A percentile compares a stretch with the other conserved stretches of the same genome.
These are phyloP conservation scores for Ceratocystis harringtonii DNA, from an alignment of 2,329 filamentous ascomycete genomes.

Conservation along the genomic window DNA sequence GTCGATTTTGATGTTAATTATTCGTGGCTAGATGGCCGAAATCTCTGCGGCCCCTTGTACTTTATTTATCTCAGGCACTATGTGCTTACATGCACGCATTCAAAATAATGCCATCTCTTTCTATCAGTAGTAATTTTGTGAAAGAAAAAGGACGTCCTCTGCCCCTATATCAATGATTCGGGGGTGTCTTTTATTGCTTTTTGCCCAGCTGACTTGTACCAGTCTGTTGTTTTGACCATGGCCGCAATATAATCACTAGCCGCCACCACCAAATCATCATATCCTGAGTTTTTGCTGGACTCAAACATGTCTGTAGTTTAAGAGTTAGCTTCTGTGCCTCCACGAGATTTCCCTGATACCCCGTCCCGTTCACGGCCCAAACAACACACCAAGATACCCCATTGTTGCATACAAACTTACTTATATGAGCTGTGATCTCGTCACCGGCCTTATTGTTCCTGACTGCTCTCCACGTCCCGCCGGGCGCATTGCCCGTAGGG, in stretches of 20 bases:
- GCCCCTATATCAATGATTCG: conserved; percentile 2
- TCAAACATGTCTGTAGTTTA: conserved; percentile 51
- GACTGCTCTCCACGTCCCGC: conserved; percentile 50
- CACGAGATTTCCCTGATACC: background rate
- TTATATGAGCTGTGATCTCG: conserved; percentile 68
- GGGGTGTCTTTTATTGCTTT: conserved; percentile 23
- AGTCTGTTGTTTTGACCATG: conserved; percentile 47
- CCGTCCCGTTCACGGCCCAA: background rate
- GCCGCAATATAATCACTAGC: conserved; percentile 49
- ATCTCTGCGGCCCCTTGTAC: background rate
- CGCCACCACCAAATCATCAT: conserved; percentile 48
- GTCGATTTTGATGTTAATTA: background rate
- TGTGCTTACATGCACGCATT: too few species aligned
- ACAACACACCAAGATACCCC: background rate
- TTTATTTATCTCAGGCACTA: too few species aligned
- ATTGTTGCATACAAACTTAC: conserved; percentile 26
- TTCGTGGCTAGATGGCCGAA: background rate
- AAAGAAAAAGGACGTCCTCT: background rate
- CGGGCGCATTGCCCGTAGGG: conserved; percentile 38
- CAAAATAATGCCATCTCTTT: background rate
- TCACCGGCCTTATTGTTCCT: conserved; percentile 67
- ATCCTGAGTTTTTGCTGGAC: conserved; percentile 55
- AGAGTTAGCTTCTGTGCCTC: background rate
- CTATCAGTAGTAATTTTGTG: background rate
- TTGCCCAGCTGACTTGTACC: conserved; percentile 44